Conservation (phyloP, 1,139 yeast genomes). For the Entelexis sorbosivorans region DNA sequence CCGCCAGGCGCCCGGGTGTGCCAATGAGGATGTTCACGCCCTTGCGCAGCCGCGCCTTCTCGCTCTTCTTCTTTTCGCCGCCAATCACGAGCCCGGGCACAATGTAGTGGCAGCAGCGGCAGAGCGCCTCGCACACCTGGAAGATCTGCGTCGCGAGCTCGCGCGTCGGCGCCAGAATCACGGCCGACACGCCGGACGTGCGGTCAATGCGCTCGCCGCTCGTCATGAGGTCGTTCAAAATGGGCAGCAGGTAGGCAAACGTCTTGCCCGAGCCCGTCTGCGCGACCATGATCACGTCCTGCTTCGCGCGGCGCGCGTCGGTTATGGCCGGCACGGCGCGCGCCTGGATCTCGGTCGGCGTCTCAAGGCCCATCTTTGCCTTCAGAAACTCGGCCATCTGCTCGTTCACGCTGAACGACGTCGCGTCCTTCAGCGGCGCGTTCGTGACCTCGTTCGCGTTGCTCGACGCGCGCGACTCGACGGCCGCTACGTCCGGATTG, state of each 20-base stretch:
- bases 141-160: conserved; percentile 91
- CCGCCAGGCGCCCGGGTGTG: conserved; percentile 85
- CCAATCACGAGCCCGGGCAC: conserved; percentile 93
- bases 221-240: conserved; percentile 59
- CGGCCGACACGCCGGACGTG: conserved; percentile 75
- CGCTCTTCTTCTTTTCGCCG: conserved; percentile 87
- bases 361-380: conserved; percentile 46
- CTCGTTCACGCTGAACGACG: conserved; percentile 59
- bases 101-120: conserved; percentile 61
- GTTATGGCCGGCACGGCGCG: conserved; percentile 65
- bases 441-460: conserved; percentile 49
- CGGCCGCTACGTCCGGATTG: conserved; percentile 13
- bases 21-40: conserved; percentile 85
- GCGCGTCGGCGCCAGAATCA: conserved; percentile 83
- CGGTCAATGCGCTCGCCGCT: conserved; percentile 41
- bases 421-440: conserved; percentile 65
- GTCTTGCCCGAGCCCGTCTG: conserved; percentile 97
- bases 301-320: conserved; percentile 28
- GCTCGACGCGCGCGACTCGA: conserved; percentile 23
- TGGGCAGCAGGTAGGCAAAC: conserved; percentile 71
- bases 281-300: conserved; percentile 78
- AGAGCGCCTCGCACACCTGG: conserved; percentile 58
- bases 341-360: conserved; percentile 82
- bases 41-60: conserved; percentile 78
- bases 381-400: conserved; percentile 45